These are phyloP conservation scores for Rhizophagus clarus DNA, from an alignment of 192 early-diverging fungal species.

Conservation along the genomic window DNA sequence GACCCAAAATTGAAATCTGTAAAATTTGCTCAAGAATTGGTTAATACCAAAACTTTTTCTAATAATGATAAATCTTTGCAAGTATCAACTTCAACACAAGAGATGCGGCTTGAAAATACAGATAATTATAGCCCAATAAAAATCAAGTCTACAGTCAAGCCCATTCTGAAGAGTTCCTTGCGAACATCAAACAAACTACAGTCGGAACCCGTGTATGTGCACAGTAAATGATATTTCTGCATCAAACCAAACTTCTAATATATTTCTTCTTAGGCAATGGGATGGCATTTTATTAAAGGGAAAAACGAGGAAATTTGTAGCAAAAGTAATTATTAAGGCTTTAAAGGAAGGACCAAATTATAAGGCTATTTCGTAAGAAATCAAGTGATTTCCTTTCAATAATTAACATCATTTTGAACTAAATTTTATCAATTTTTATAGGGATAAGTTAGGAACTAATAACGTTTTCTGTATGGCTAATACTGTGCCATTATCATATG, in stretches of 20 bases:
- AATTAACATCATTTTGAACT: not conserved
- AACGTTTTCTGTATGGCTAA: not conserved
- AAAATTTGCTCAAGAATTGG: not conserved
- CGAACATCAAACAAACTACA: not conserved
- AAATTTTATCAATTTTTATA: not conserved
- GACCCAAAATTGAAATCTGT: not conserved
- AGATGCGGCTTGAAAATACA: not conserved
- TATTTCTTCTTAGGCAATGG: not conserved
- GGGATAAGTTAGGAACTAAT: not conserved
- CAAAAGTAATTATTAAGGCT: not conserved
- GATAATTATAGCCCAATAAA: not conserved
- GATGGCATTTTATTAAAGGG: not conserved
- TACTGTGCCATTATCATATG: not conserved
- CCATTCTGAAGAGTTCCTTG: not conserved
- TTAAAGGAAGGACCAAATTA: not conserved
- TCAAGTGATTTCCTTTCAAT: not conserved
- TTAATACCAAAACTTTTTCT: too few relatives aligned
- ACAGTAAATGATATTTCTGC: not conserved
- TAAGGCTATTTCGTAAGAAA: not conserved
- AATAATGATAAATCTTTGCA: not conserved
- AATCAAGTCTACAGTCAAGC: not conserved
- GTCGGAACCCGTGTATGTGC: too few relatives aligned
- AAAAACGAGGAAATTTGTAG: not conserved
- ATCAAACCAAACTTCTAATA: not conserved
- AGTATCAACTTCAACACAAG: not conserved